These are phyloP conservation scores for Flaveria floridana DNA, from an alignment of 140 eudicot species.

Conservation along the genomic window DNA sequence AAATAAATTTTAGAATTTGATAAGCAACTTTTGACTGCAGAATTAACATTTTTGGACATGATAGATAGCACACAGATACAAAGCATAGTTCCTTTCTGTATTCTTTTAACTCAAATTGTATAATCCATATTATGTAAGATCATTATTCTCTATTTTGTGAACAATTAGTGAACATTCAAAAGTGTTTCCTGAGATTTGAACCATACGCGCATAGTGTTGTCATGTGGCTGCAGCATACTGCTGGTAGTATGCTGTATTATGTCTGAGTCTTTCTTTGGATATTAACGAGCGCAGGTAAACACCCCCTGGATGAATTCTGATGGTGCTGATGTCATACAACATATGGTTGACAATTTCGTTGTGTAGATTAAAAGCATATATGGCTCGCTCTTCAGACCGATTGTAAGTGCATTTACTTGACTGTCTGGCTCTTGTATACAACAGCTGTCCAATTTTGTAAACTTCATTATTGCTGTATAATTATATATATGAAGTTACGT, in stretches of 20 bases:
- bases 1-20: too few relatives aligned
- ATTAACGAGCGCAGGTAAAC: conserved; percentile 54
- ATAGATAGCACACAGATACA: too few relatives aligned
- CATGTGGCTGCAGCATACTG: background rate
- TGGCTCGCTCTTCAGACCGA: background rate
- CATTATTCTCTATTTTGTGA: too few relatives aligned
- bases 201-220: background rate
- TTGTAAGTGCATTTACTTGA: conserved; percentile 14
- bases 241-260: background rate
- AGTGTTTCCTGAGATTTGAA: background rate
- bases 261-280: conserved; percentile 1
- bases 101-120: too few relatives aligned
- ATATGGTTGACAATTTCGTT: conserved; percentile 70
- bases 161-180: too few relatives aligned
- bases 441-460: background rate
- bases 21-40: too few relatives aligned
- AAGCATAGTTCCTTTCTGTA: too few relatives aligned
- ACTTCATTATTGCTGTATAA: conserved; percentile 19
- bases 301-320: conserved; percentile 57
- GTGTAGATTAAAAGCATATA: conserved; percentile 36
- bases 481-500: background rate
- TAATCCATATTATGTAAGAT: too few relatives aligned
- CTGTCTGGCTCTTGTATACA: conserved; percentile 14
- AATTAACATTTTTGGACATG: too few relatives aligned
- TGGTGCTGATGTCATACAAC: conserved; percentile 83